Evolutionary conservation across 164 flowering plant genomes (phyloP).

Genomic region (Buxus sempervirens): DNA sequence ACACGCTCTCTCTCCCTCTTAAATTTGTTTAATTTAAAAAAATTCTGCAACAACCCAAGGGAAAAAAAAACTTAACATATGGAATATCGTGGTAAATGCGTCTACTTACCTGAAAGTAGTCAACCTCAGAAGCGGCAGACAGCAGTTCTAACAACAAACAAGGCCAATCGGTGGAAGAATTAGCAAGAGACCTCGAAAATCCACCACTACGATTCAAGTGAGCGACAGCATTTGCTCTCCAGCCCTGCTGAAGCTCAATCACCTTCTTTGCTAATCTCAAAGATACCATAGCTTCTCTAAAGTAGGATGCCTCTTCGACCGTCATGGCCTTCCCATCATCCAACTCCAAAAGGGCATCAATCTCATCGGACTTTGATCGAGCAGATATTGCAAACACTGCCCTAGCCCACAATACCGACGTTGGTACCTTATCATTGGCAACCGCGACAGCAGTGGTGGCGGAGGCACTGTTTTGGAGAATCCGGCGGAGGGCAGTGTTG

Average conservation of each 20-base stretch:
- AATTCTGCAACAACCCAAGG: too few species aligned
- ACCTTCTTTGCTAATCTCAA: slow-evolving; percentile 85
- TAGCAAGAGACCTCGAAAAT: slow-evolving; percentile 72
- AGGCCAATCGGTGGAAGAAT: slow-evolving; percentile 87
- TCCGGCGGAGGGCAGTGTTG: slow-evolving; percentile 49
- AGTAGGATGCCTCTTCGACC: slow-evolving; percentile 57
- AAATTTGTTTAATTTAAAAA: too few species aligned
- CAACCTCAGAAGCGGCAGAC: slow-evolving; percentile 72
- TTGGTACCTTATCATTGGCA: slow-evolving; percentile 26
- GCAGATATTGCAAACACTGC: slow-evolving; percentile 59
- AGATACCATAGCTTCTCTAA: slow-evolving; percentile 57
- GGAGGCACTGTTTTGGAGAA: slow-evolving; percentile 15
- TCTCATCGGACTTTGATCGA: slow-evolving; percentile 39
- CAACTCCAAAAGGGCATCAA: slow-evolving; percentile 40
- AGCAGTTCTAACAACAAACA: slow-evolving; percentile 72
- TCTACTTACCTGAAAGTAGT: slow-evolving; percentile 65
- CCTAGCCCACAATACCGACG: slow-evolving; percentile 63
- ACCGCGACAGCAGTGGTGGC: not conserved
- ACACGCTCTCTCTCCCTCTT: not conserved
- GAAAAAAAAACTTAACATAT: too few species aligned
- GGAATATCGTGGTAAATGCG: not conserved
- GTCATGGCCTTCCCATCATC: slow-evolving; percentile 32
- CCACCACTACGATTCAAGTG: slow-evolving; percentile 65
- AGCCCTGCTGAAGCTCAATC: slow-evolving; percentile 54
- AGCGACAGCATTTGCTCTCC: slow-evolving; percentile 77